Evolutionary conservation across 1,139 yeast genomes (phyloP), one percentile per base, ranked within the genome.

Genomic region (Zygosaccharomyces pseudobailii): DNA sequence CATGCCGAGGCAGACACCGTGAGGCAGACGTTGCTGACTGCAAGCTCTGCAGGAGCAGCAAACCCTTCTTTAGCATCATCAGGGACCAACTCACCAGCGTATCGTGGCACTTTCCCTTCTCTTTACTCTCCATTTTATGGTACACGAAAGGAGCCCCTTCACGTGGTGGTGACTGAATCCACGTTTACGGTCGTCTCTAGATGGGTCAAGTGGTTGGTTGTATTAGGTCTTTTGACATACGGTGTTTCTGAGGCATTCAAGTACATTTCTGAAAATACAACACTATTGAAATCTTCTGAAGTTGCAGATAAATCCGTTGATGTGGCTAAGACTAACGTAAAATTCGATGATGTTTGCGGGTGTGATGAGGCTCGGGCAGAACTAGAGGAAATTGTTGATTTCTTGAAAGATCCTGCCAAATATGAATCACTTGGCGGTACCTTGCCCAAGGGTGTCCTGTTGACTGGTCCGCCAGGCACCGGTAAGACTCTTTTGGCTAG

Each of bases 401-500:
- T 94, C 62, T 78, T 94, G 64, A 89, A 88, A 65, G 97, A 94
- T 65, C 98, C 99, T 13, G 80, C 96, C 20, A 87, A 87, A 67
- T 94, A 89, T 70, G 94, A 97, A 39, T 95, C 96, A 1, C 76
- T 94, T 45, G 99, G 99, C 55, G 99, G 98, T 46, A 89, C 89
- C 67, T 75, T 94, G 58, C 98, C 98, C 48, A 92, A 90, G 67
- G 99, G 99, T 73, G 95, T 94, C 4, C 72, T 94, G 49, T 74
- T 94, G 54, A 92, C 98, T 6, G 99, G 99, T 40, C 99, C 99
- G 34, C 99, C 99, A 34, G 99, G 99, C 71, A 94, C 99, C 5
- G 99, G 99, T 79, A 94, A 94, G 68, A 94, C 99, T 1, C 73
- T 94, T 54, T 77, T 94, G 53, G 98, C 98, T 0, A 80, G 98